These are phyloP conservation scores for Cucurbita maxima DNA, from an alignment of 306 rosid genomes.

Conservation along the genomic window DNA sequence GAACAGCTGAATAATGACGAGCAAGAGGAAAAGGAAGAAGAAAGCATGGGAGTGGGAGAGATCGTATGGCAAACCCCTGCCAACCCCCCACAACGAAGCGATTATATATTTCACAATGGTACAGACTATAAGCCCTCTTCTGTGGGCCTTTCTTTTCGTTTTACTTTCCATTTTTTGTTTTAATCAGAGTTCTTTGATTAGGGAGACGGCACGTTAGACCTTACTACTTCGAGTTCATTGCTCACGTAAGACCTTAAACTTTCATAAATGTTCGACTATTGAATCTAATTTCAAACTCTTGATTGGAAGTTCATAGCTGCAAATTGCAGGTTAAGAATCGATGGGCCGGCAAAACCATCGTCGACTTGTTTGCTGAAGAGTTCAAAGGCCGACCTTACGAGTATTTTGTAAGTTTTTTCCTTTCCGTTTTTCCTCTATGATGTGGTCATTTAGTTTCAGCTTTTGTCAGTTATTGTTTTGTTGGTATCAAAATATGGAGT, in stretches of 20 bases:
- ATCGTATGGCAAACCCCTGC: conserved; percentile 89
- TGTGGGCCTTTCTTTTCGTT: neutral
- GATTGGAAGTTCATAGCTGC: neutral
- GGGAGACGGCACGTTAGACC: conserved; percentile 73
- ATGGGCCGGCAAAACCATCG: conserved; percentile 85
- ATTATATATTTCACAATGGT: conserved; percentile 64
- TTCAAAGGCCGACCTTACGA: conserved; percentile 81
- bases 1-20: neutral
- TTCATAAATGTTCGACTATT: too few relatives aligned
- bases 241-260: conserved; percentile 29
- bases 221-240: conserved; percentile 86
- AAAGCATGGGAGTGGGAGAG: conserved; percentile 29
- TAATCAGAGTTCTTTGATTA: conserved; percentile 23
- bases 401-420: conserved; percentile 43
- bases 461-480: too few relatives aligned
- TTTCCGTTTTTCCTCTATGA: neutral
- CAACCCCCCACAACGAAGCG: conserved; percentile 48
- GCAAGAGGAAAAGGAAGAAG: conserved; percentile 22
- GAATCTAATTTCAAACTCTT: neutral
- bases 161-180: neutral
- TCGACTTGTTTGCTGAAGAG: conserved; percentile 78
- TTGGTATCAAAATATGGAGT: neutral
- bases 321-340: conserved; percentile 63
- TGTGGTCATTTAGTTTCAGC: neutral
- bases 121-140: neutral